Percentiles rank a stretch among this genome's conserved stretches.
These are phyloP conservation scores for Chenopodium album DNA, from an alignment of 148 eudicot species.

Conservation along the genomic window DNA sequence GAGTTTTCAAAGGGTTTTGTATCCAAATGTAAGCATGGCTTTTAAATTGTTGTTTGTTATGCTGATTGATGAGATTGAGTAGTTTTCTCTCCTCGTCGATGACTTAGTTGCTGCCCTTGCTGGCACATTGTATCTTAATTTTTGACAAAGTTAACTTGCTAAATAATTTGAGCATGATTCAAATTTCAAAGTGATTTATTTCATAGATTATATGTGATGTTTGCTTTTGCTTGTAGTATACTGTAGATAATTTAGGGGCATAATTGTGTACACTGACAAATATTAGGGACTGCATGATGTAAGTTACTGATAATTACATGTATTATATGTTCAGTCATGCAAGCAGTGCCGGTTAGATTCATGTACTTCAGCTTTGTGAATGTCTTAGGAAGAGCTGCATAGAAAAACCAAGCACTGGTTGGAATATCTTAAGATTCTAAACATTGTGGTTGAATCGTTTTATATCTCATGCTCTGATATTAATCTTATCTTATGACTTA, in stretches of 20 bases:
- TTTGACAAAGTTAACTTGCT: neutral
- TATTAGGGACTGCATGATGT: neutral
- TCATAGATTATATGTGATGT: neutral
- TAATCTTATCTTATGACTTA: neutral
- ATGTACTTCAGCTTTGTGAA: neutral
- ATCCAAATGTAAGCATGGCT: neutral
- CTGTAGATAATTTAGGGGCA: neutral
- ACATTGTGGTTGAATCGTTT: neutral
- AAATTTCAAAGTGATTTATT: neutral
- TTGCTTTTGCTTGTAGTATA: neutral
- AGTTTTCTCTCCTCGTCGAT: neutral
- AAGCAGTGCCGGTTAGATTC: neutral
- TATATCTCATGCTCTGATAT: neutral
- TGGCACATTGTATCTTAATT: neutral
- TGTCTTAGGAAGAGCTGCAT: neutral
- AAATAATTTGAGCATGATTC: neutral
- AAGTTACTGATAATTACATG: neutral
- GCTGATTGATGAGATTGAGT: neutral
- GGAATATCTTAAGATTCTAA: neutral
- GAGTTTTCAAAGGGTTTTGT: neutral
- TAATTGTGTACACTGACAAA: neutral
- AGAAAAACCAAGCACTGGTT: neutral
- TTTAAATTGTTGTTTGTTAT: neutral
- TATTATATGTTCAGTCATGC: neutral
- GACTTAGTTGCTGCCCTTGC: neutral